Conservation (phyloP, 2,329 filamentous ascomycete species). For the Pezicula rhizophila region DNA sequence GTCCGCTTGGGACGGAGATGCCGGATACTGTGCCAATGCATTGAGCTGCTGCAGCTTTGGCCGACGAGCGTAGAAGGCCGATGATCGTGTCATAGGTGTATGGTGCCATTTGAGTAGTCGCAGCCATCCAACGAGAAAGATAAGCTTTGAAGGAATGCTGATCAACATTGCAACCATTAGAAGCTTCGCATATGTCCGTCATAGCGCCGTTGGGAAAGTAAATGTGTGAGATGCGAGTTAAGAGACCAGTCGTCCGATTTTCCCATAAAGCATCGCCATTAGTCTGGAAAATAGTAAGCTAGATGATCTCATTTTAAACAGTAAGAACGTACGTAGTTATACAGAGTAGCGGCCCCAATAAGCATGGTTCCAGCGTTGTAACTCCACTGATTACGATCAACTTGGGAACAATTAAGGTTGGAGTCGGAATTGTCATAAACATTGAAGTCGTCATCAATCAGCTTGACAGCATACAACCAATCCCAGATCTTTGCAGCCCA, state of each 20-base stretch:
- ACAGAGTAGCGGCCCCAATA: conserved; percentile 60
- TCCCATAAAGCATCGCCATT: conserved; percentile 47
- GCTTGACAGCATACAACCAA: conserved; percentile 52
- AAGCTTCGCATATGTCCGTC: conserved; percentile 59
- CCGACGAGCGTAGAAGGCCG: conserved; percentile 47
- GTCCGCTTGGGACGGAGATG: conserved; percentile 39
- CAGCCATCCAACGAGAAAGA: conserved; percentile 54
- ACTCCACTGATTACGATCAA: conserved; percentile 58
- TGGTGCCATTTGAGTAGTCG: conserved; percentile 58
- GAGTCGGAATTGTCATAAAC: conserved; percentile 57
- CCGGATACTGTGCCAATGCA: conserved; percentile 39
- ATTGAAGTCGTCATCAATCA: conserved; percentile 53
- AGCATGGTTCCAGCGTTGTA: conserved; percentile 66
- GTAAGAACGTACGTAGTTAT: conserved; percentile 47
- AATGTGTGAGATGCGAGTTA: conserved; percentile 45
- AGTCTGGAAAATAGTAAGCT: conserved; percentile 19
- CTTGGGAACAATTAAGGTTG: conserved; percentile 46
- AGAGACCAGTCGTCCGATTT: conserved; percentile 48
- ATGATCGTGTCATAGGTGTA: conserved; percentile 48
- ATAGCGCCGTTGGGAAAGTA: conserved; percentile 54
- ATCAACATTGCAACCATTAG: conserved; percentile 54
- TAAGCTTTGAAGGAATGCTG: conserved; percentile 61
- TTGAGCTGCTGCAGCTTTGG: conserved; percentile 49
- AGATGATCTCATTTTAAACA: neutral
- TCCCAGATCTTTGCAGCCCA: conserved; percentile 71